These are phyloP conservation scores for Nakazawaea ambrosiae DNA, from an alignment of 805 yeast species.

Conservation along the genomic window DNA sequence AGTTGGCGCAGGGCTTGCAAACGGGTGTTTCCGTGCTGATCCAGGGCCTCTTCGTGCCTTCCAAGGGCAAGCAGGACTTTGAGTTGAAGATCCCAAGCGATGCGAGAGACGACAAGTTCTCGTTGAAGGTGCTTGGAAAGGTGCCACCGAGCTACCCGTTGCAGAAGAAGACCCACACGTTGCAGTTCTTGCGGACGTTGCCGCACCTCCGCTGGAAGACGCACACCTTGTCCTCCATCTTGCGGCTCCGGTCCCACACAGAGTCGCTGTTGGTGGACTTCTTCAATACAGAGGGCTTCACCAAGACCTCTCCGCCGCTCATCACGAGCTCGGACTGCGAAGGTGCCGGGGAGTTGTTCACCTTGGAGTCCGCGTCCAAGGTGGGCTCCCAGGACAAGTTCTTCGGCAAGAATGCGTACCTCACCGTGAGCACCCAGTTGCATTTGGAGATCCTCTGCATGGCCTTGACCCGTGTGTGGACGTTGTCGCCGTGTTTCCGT, in stretches of 20 bases:
- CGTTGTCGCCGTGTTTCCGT: constrained; percentile 84
- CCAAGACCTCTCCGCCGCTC: constrained; percentile 79
- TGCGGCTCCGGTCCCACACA: constrained; percentile 67
- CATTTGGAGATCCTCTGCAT: constrained; percentile 79
- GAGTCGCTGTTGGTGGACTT: constrained; percentile 47
- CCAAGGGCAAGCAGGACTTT: constrained; percentile 44
- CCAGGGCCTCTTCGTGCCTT: constrained; percentile 28
- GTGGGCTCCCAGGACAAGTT: constrained; percentile 28
- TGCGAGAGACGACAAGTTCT: constrained; percentile 23
- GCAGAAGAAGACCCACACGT: constrained; percentile 70
- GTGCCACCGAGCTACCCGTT: constrained; percentile 66
- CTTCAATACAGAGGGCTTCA: constrained; percentile 47
- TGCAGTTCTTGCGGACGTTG: constrained; percentile 59
- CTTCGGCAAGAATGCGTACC: constrained; percentile 59
- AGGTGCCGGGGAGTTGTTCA: constrained; percentile 92
- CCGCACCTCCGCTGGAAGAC: constrained; percentile 79
- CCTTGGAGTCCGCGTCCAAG: constrained; percentile 35
- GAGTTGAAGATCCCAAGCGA: constrained; percentile 31
- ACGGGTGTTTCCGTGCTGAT: constrained; percentile 30
- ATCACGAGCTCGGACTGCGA: constrained; percentile 91
- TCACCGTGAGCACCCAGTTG: constrained; percentile 89
- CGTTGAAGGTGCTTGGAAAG: constrained; percentile 48
- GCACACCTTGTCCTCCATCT: constrained; percentile 50
- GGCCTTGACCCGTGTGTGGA: constrained; percentile 78
- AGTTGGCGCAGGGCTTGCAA: constrained; percentile 23